Evolutionary conservation across 805 yeast genomes (phyloP).

Genomic region (Candida xyloterini): DNA sequence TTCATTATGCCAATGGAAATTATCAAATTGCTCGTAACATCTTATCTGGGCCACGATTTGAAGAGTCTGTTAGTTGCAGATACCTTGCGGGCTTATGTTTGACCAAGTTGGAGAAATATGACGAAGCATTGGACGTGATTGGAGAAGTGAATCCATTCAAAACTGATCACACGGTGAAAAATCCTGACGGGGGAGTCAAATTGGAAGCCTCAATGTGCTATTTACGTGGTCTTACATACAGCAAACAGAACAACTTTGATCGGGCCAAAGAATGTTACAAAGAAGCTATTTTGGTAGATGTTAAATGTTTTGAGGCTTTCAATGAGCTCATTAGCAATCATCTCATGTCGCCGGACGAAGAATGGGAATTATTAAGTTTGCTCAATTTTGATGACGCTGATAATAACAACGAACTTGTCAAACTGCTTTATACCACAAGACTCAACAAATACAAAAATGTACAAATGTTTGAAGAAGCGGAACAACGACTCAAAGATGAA

Average conservation of each 20-base stretch:
- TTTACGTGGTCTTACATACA: conserved; percentile 77
- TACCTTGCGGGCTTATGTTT: conserved; percentile 76
- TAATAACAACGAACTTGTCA: conserved; percentile 78
- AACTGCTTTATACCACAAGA: conserved; percentile 68
- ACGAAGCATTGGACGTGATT: conserved; percentile 81
- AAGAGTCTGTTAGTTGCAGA: conserved; percentile 68
- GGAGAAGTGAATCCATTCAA: conserved; percentile 80
- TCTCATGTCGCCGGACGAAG: conserved; percentile 78
- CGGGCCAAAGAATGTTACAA: conserved; percentile 81
- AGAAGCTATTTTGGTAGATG: conserved; percentile 85
- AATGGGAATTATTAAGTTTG: conserved; percentile 71
- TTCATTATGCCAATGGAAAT: conserved; percentile 70
- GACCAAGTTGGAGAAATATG: conserved; percentile 71
- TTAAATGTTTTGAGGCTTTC: conserved; percentile 91
- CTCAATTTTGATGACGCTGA: conserved; percentile 71
- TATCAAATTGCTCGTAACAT: conserved; percentile 76
- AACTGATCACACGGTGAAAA: conserved; percentile 35
- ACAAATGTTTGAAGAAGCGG: conserved; percentile 60
- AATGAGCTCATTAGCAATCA: conserved; percentile 70
- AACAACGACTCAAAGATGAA: conserved; percentile 62
- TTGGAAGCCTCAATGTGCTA: conserved; percentile 85
- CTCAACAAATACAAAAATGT: conserved; percentile 70
- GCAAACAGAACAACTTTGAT: conserved; percentile 79
- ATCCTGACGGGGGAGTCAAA: conserved; percentile 79
- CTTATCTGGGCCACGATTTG: conserved; percentile 53